A percentile compares a stretch with the other conserved stretches of the same genome.
These are phyloP conservation scores for Magnusiomyces fungicola DNA, from an alignment of 1,139 yeast species.

Conservation along the genomic window DNA sequence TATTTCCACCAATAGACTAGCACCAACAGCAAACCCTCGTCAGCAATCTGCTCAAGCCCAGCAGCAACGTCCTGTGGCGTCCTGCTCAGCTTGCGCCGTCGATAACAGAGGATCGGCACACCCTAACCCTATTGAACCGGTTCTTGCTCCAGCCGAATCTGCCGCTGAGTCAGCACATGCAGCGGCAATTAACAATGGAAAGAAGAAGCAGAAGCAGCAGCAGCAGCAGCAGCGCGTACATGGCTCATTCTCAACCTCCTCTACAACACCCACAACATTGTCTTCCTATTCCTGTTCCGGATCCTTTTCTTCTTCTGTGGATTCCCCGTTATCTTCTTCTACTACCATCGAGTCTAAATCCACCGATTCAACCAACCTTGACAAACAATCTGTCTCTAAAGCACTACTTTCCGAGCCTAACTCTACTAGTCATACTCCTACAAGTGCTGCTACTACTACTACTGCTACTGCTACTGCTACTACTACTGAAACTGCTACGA, in stretches of 20 bases:
- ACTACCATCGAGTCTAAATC: not conserved
- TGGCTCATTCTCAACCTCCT: too few relatives aligned
- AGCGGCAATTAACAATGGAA: too few relatives aligned
- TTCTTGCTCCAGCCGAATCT: too few relatives aligned
- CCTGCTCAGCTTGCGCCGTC: too few relatives aligned
- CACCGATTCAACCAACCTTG: not conserved
- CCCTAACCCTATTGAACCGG: too few relatives aligned
- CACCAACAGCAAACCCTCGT: not conserved
- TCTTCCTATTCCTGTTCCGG: not conserved
- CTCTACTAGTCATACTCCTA: not conserved
- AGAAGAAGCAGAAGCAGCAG: too few relatives aligned
- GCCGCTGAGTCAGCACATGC: too few relatives aligned
- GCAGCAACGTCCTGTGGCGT: not conserved
- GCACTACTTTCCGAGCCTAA: too few relatives aligned
- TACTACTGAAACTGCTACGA: not conserved
- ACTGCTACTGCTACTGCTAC: not conserved
- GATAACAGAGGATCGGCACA: too few relatives aligned
- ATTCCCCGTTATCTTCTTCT: not conserved
- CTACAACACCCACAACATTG: too few relatives aligned
- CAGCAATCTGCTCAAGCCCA: not conserved
- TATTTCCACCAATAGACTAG: not conserved
- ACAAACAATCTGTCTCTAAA: too few relatives aligned
- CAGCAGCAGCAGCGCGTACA: too few relatives aligned
- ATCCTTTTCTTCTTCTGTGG: not conserved
- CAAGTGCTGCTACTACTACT: not conserved